phyloP scores from a whole-genome alignment of 129 eudicot species.

The Lactuca saligna region DNA sequence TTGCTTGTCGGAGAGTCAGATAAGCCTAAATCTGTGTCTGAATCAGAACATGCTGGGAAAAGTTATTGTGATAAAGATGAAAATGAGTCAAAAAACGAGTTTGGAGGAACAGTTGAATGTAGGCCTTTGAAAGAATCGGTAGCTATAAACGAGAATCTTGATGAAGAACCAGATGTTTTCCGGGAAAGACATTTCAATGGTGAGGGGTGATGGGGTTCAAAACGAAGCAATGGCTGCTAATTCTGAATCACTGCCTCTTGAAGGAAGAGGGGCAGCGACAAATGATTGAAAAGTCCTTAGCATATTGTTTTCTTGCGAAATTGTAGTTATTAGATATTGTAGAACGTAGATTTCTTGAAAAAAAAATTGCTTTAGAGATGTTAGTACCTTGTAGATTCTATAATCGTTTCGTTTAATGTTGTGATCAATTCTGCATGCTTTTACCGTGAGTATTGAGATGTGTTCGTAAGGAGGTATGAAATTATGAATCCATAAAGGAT shows the following conservation, averaged over 20 bases:
- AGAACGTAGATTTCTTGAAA: background rate
- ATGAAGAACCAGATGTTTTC: slow-evolving; percentile 7
- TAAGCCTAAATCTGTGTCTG: background rate
- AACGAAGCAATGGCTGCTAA: background rate
- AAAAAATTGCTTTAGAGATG: background rate
- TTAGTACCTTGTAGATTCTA: background rate
- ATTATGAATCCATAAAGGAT: too few species aligned
- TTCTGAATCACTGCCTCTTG: background rate
- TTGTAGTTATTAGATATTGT: background rate
- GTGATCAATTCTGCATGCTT: too few species aligned
- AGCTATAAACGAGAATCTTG: slow-evolving; percentile 1
- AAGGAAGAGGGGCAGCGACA: background rate
- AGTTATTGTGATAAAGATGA: background rate
- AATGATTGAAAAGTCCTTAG: background rate
- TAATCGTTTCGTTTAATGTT: background rate
- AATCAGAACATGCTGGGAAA: background rate
- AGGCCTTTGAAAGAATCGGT: background rate
- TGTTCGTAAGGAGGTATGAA: too few species aligned
- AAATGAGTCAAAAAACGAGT: slow-evolving; percentile 3
- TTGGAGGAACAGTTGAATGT: background rate
- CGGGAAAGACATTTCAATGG: background rate
- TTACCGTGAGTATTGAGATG: too few species aligned
- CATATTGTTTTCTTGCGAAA: background rate
- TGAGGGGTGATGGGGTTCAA: background rate
- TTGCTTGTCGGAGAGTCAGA: background rate